Conservation (phyloP, 345 rosid genomes). For the Acer negundo region DNA sequence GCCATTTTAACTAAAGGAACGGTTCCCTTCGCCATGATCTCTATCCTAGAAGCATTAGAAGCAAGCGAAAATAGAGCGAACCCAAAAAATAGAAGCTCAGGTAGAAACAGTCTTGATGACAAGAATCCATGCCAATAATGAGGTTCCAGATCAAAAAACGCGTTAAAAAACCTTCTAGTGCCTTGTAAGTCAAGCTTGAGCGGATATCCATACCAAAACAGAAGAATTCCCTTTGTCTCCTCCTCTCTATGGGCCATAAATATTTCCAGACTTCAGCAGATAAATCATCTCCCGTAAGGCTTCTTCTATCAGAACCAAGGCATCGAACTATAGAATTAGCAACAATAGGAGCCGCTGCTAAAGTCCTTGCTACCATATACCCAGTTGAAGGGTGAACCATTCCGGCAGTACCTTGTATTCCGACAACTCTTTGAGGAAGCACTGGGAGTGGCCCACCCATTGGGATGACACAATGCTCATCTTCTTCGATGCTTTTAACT, state of each 20-base stretch:
- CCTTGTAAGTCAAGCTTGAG: constrained; percentile 82
- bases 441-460: constrained; percentile 99
- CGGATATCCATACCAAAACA: constrained; percentile 97
- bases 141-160: constrained; percentile 81
- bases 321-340: constrained; percentile 76
- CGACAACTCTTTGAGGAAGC: constrained; percentile 91
- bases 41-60: constrained; percentile 85
- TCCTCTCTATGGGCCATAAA: constrained; percentile 90
- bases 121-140: constrained; percentile 96
- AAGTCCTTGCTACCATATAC: constrained; percentile 98
- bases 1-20: constrained; percentile 84
- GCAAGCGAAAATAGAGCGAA: constrained; percentile 82
- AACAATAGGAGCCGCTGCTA: constrained; percentile 92
- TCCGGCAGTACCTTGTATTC: constrained; percentile 96
- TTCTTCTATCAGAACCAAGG: constrained; percentile 53
- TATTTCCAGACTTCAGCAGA: constrained; percentile 89
- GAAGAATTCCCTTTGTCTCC: constrained; percentile 97
- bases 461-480: constrained; percentile 88
- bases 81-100: constrained; percentile 77
- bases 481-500: constrained; percentile 85
- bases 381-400: constrained; percentile 96
- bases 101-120: constrained; percentile 90
- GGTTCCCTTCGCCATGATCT: constrained; percentile 97
- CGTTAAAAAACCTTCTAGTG: constrained; percentile 91
- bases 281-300: constrained; percentile 53